Evolutionary conservation across 176 grass and related monocot genomes (phyloP), one percentile per base, ranked within the genome.

Genomic region (Dactylis glomerata): DNA sequence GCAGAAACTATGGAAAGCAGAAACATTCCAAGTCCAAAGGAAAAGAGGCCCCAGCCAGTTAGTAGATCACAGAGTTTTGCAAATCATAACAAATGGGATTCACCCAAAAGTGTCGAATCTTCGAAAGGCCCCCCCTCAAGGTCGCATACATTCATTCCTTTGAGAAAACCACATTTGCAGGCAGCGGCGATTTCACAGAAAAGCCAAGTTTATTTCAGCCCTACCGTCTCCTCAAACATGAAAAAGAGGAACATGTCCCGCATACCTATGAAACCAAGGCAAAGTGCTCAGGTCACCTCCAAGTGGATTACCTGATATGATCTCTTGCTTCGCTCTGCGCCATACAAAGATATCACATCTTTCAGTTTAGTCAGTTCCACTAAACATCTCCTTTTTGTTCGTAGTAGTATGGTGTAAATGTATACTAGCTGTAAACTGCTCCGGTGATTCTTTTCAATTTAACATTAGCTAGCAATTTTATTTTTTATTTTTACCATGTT

Each of bases 1-100:
- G 93, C 93, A 40, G 96, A 99, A 88, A 99, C 96, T 76, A 96
- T 91, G 91, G 96, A 99, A 85, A 99, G 96, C 91, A 68, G 96
- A 87, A 99, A 99, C 70, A 91, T 94, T 45, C 96, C 91, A 46
- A 96, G 81, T 81, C 89, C 91, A 27, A 92, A 92, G 77, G 94
- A 90, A 67, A 87, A 92, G 82, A 86, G 66, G 30, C 27, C 83
- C 10, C 73, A 94, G 58, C 79, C 80, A 69, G 91, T 92, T 66
- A 91, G 91, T 16, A 87, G 93, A 85, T 94, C 91, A 68, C 91
- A 91, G 42, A 94, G 91, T 83, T 94, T 92, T 83, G 78, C 92
- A 23, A 96, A 99, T 56, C 85, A 81, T 89, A 90, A 61, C 89
- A 96, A 80, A 86, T 96, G 91, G 96, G 89, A 80, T 68, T 99